Base-by-base conservation (phyloP, 1,284 basidiomycete species). In the Taiwanofungus camphoratus region DNA sequence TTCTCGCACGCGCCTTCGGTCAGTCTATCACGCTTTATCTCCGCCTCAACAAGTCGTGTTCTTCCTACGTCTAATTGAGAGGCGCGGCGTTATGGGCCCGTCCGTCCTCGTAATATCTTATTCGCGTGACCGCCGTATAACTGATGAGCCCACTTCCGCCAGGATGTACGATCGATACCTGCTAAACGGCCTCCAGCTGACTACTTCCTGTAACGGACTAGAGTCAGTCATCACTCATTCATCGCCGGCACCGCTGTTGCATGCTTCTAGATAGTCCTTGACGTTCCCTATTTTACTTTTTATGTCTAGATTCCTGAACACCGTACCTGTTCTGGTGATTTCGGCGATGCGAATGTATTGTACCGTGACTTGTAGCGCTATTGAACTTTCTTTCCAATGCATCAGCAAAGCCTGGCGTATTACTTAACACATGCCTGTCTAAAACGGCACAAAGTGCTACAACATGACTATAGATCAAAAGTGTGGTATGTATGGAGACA, bases 171-270 rank as follows among this genome's bases (percentile, higher is more conserved):
- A 52, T 87, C 86, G 29, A 83, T 91, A 62, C 90, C 90, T 29
- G 82, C 88, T 39, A 93, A 92, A 68, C 76, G 90, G 20, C 90
- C 91, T n/a, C 82, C 87, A 24, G 82, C 87, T 36, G 87, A 90
- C 62, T 90, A 90, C 57, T 90, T 88, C 62, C 64, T 88, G 35
- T 88, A 64, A 64, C 30, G 33, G 26, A n/a, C 27, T 12, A 21
- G 30, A 12, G 26, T n/a, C 9, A 21, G 16, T 34, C 18, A 6
- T n/a, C n/a, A 29, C n/a, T 36, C 19, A 36, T 36, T n/a, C n/a
- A n/a, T n/a, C n/a, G n/a, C n/a, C n/a, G n/a, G n/a, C n/a, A n/a
- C n/a, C n/a, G n/a, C n/a, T n/a, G n/a, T n/a, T n/a, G n/a, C n/a
- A n/a, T n/a, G n/a, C n/a, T n/a, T n/a, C n/a, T n/a, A n/a, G n/a